Percentiles rank a stretch among this genome's conserved stretches.
Conservation (phyloP, 441 rosid genomes). For the Aquilaria agallochum region DNA sequence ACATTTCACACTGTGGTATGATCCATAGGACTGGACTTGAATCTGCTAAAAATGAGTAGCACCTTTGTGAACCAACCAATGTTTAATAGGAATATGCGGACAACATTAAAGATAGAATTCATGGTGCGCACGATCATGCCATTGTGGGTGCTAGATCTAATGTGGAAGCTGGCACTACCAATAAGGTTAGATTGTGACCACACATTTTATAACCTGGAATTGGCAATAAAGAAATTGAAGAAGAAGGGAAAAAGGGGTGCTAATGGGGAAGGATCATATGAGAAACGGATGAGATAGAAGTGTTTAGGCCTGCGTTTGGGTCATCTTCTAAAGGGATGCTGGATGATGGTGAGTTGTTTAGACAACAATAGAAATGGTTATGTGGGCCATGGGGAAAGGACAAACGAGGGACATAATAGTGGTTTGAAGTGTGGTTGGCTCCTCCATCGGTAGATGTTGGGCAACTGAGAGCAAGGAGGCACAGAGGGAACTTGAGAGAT, state of each 20-base stretch:
- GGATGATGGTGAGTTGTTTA: no score
- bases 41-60: constrained; percentile 26
- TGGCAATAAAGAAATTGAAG: constrained; percentile 24
- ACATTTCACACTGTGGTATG: constrained; percentile 21
- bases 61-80: constrained; percentile 36
- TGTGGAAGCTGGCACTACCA: constrained; percentile 40
- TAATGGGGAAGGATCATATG: constrained; percentile 11
- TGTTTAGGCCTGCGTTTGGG: no score
- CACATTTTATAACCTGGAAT: constrained; percentile 27
- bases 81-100: constrained; percentile 29
- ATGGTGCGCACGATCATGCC: constrained; percentile 25
- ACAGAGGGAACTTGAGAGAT: no score
- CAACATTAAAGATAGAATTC: constrained; percentile 20
- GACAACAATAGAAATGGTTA: no score
- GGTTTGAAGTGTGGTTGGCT: no score
- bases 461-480: no score
- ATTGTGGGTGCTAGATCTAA: constrained; percentile 24
- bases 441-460: no score
- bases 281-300: no score
- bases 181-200: constrained; percentile 35
- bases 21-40: constrained; percentile 12
- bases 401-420: no score
- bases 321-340: no score
- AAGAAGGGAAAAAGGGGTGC: neutral
- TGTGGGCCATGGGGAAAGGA: no score